Conservation (phyloP, 768 basidiomycete genomes). For the Russula emetica region DNA sequence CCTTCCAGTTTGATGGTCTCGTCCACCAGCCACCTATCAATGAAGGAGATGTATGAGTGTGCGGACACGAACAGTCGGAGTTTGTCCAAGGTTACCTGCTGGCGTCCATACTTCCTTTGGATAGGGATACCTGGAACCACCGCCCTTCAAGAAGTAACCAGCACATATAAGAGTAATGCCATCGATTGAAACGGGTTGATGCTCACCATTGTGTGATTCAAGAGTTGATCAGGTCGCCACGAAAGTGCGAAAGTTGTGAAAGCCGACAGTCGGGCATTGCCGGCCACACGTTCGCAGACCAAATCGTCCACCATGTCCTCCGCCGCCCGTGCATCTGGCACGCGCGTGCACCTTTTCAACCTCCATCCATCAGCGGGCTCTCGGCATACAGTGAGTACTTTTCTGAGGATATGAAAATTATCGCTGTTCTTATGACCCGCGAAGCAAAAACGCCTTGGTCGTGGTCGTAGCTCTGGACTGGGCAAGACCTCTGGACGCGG, state of each 20-base stretch:
- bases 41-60: neutral
- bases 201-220: conserved; percentile 22
- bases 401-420: conserved; percentile 1
- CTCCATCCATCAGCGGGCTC: conserved; percentile 67
- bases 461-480: conserved; percentile 87
- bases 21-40: conserved; percentile 90
- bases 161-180: neutral
- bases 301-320: conserved; percentile 36
- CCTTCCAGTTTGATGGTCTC: conserved; percentile 82
- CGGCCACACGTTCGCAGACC: conserved; percentile 1
- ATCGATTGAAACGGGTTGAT: neutral
- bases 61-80: neutral
- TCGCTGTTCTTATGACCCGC: neutral
- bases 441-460: conserved; percentile 91
- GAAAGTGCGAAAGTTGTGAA: conserved; percentile 1
- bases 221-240: neutral
- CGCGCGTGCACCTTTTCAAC: conserved; percentile 63
- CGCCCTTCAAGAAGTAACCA: conserved; percentile 48
- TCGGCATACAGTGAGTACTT: conserved; percentile 53
- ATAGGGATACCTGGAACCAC: conserved; percentile 84
- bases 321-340: conserved; percentile 37
- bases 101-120: conserved; percentile 96
- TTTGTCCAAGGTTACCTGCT: conserved; percentile 53
- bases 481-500: conserved; percentile 93
- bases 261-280: conserved; percentile 12